Percentiles rank a stretch among this genome's conserved stretches.
phyloP scores from a whole-genome alignment of 140 eudicot genomes.

The Anethum foeniculum region DNA sequence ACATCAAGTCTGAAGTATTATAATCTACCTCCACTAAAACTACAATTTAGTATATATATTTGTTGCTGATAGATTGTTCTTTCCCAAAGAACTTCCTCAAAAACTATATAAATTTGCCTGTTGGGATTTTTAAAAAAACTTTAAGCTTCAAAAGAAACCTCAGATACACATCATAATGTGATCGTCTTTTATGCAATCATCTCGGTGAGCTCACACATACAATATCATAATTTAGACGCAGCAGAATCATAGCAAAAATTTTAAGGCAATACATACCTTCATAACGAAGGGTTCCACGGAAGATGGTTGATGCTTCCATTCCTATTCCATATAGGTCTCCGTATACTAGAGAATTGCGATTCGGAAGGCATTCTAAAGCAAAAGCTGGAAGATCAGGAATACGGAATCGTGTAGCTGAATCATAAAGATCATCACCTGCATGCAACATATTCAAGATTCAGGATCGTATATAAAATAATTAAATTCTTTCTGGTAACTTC shows the following conservation, averaged over 20 bases:
- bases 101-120: background rate
- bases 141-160: background rate
- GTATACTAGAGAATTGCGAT: conserved; percentile 75
- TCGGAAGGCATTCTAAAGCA: conserved; percentile 90
- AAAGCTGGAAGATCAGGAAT: conserved; percentile 93
- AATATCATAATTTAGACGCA: background rate
- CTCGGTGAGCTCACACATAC: background rate
- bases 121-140: background rate
- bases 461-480: conserved; percentile 1
- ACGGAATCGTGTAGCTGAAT: conserved; percentile 65
- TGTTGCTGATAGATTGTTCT: background rate
- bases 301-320: conserved; percentile 78
- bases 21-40: background rate
- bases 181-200: background rate
- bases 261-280: conserved; percentile 50
- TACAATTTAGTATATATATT: too few species aligned
- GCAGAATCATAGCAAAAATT: conserved; percentile 2
- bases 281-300: conserved; percentile 94
- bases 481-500: background rate
- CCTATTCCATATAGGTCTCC: conserved; percentile 76
- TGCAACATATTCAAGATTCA: conserved; percentile 11
- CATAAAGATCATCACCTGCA: conserved; percentile 79
- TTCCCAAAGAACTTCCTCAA: background rate
- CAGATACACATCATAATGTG: background rate
- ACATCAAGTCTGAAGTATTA: conserved; percentile 5